Base-by-base conservation (phyloP, 1,284 basidiomycete genomes). In the Phellopilus nigrolimitatus region DNA sequence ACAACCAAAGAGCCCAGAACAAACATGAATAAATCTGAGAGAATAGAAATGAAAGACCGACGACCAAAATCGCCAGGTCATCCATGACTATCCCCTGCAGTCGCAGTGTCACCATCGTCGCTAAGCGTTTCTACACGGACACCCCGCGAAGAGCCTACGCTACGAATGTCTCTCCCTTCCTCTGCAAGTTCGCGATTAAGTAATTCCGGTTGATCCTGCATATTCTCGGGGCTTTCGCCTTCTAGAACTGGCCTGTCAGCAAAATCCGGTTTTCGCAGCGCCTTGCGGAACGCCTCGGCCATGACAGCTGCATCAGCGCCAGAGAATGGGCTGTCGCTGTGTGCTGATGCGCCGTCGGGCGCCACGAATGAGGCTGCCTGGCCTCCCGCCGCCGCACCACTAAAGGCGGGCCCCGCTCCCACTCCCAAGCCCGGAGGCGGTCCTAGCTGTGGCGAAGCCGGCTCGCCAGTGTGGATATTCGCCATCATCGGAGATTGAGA, bases 291-390 rank as follows among this genome's bases (percentile, higher is more conserved):
- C 4, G 90, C 89, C 67, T 88, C 82, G 25, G 89, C 89, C 82
- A 92, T 90, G 62, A 91, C 88, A 25, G 87, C 86, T 45, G 89
- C 89, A 66, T 92, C 89, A 25, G 84, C 82, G 21, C 80, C 83
- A 24, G 82, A 87, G 68, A 92, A 85, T 12, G 80, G 81, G 13
- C 78, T 84, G 27, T 74, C 49, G 72, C 70, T 47, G 74, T 78
- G 41, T 77, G 79, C 80, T 44, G 82, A 87, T 40, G 80, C 83
- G 12, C 80, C 85, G 60, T 72, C 82, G 44, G 75, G 78, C 22
- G 74, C 75, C 40, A 71, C 72, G 59, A 73, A 69, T 51, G 74
- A 80, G 47, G 68, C 64, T 7, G 74, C 70, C 46, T 68, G 65
- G 51, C 66, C 62, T 54, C 58, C 65, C 34, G 59, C 60, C 45